Evolutionary conservation across 257 asterid species (phyloP), one percentile per base, ranked within the genome.

Genomic region (Solanum gandarillasii): DNA sequence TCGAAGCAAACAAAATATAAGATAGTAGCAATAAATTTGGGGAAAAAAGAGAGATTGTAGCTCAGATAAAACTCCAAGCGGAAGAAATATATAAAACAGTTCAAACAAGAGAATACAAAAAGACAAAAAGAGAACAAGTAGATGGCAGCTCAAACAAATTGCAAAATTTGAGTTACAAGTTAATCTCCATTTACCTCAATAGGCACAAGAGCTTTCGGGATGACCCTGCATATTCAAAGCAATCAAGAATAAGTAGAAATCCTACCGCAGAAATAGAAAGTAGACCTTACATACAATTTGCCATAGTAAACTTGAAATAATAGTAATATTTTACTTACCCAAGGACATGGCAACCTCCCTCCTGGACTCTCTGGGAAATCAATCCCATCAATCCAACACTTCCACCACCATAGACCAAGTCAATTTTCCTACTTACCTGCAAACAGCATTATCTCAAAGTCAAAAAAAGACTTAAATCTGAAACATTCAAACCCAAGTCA

Each of bases 401-500:
- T 71, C 99, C 99, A 89, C 99, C 99, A 16, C 99, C 99, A 91
- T 97, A 97, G 34, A 97, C 99, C 93, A 97, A 91, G 90, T 94
- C 91, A 90, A 97, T 93, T 91, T 94, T 97, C 93, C 98, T 95
- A 87, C 85, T 89, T 90, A 96, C 98, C 99, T 97, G 92, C 91
- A 91, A 86, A 74, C 74, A 89, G 74, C 35, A 58, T 87, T 43
- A 36, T 86, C 52, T 12, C 38, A 74, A 48, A 82, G 83, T 83
- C 35, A 76, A 38, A 58, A 48, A 71, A 32, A 85, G 10, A 78
- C 38, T 78, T n/a, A 3, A 25, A 78, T 39, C 36, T 39, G 18
- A 27, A 27, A 41, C 36, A 11, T 43, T 43, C 8, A 79, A 79
- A 79, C 5, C 39, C 68, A 81, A 81, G 39, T 46, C 68, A 81